Conservation (phyloP, 2,329 filamentous ascomycete genomes). For the Cadophora gregata region DNA sequence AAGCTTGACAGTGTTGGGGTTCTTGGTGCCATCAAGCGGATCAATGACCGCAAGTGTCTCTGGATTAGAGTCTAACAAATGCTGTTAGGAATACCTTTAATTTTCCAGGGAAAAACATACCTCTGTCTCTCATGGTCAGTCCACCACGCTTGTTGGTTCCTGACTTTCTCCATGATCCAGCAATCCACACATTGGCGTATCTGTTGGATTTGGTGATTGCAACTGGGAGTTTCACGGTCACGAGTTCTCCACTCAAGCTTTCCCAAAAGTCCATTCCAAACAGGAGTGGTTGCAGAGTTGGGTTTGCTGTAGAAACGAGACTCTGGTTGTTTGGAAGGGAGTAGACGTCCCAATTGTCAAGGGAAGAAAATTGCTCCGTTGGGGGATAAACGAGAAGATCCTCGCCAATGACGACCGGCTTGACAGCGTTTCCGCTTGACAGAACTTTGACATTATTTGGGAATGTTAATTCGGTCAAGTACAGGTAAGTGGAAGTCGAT, state of each 20-base stretch:
- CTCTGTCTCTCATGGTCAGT: conserved; percentile 64
- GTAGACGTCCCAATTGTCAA: conserved; percentile 71
- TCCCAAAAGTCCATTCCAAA: conserved; percentile 80
- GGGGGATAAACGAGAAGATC: conserved; percentile 53
- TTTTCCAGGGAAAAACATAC: conserved; percentile 43
- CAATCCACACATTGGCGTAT: conserved; percentile 73
- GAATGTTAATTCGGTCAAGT: conserved; percentile 66
- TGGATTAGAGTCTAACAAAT: conserved; percentile 64
- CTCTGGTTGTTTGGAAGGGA: conserved; percentile 65
- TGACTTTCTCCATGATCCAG: conserved; percentile 67
- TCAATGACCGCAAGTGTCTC: conserved; percentile 70
- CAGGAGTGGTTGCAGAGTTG: conserved; percentile 61
- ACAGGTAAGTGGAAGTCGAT: conserved; percentile 56
- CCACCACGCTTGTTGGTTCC: conserved; percentile 68
- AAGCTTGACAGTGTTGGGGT: conserved; percentile 64
- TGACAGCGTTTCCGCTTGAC: conserved; percentile 59
- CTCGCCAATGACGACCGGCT: conserved; percentile 65
- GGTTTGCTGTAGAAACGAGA: conserved; percentile 51
- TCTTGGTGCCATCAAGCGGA: conserved; percentile 68
- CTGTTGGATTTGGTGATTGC: conserved; percentile 66
- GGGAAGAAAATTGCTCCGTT: conserved; percentile 62
- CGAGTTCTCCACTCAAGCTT: conserved; percentile 69
- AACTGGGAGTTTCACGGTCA: conserved; percentile 63
- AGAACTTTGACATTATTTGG: conserved; percentile 60
- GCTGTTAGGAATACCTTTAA: conserved; percentile 9